A percentile compares a stretch with the other conserved stretches of the same genome.
Evolutionary conservation across 352 stramenopile species (phyloP).

Genomic region (Globisporangium nunn): DNA sequence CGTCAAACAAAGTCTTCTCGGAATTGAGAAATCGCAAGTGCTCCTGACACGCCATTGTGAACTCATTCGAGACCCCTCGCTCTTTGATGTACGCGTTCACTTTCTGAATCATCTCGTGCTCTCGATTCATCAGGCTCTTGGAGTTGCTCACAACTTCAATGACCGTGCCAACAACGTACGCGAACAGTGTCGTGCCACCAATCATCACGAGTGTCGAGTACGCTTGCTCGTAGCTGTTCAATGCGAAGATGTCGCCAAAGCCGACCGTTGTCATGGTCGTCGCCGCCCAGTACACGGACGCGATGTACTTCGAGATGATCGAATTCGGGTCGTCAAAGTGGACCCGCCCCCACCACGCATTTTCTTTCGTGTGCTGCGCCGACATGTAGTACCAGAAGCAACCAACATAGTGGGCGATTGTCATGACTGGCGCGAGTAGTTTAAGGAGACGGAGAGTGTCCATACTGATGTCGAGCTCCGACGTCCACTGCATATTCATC

Average conservation of each 20-base stretch:
- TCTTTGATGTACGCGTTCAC: conserved; percentile 80
- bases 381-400: conserved; percentile 85
- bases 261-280: conserved; percentile 85
- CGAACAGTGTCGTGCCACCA: conserved; percentile 72
- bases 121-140: conserved; percentile 66
- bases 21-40: conserved; percentile 63
- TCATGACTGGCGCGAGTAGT: conserved; percentile 52
- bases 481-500: conserved; percentile 68
- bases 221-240: conserved; percentile 63
- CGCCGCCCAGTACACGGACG: conserved; percentile 80
- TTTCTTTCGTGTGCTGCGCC: conserved; percentile 27
- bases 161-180: conserved; percentile 75
- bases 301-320: conserved; percentile 63
- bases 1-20: conserved; percentile 66
- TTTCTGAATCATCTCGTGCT: conserved; percentile 61
- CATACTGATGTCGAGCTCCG: conserved; percentile 69
- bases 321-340: conserved; percentile 55
- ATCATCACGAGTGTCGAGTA: conserved; percentile 84
- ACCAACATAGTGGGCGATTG: conserved; percentile 74
- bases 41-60: conserved; percentile 61
- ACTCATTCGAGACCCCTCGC: conserved; percentile 60
- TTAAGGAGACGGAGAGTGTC: conserved; percentile 73
- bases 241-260: conserved; percentile 76
- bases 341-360: conserved; percentile 45
- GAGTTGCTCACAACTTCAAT: conserved; percentile 79